Percentiles rank a stretch among this genome's conserved stretches.
These are phyloP conservation scores for Petasospora rhodanensis DNA, from an alignment of 1,139 yeast species.

Conservation along the genomic window DNA sequence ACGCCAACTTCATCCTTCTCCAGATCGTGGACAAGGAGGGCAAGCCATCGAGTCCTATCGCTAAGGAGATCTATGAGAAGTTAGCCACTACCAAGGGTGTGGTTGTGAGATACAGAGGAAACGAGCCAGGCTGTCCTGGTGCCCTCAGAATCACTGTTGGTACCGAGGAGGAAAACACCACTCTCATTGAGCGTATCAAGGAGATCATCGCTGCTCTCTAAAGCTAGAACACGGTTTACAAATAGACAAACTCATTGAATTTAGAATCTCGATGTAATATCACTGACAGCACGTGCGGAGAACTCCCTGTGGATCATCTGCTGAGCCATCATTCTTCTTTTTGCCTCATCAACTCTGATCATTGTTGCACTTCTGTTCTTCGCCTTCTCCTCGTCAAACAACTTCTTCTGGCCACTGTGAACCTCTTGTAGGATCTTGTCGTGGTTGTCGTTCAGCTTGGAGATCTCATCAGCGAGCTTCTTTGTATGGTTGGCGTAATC, in stretches of 20 bases:
- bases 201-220: constrained; percentile 32
- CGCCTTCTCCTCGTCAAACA: constrained; percentile 4
- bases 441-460: constrained; percentile 20
- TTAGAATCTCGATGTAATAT: constrained; percentile 13
- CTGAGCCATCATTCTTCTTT: constrained; percentile 24
- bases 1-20: constrained; percentile 77
- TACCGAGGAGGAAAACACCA: constrained; percentile 65
- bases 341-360: constrained; percentile 25
- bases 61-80: constrained; percentile 57
- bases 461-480: constrained; percentile 14
- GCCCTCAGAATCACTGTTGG: constrained; percentile 86
- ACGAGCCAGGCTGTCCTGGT: constrained; percentile 83
- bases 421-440: constrained; percentile 16
- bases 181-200: constrained; percentile 48
- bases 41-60: constrained; percentile 46
- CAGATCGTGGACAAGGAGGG: constrained; percentile 63
- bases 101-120: constrained; percentile 88
- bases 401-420: constrained; percentile 3
- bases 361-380: constrained; percentile 14
- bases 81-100: constrained; percentile 72
- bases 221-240: constrained; percentile 1
- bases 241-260: background rate
- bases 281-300: constrained; percentile 17
- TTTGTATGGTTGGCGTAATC: constrained; percentile 18
- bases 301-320: constrained; percentile 25